A percentile compares a stretch with the other conserved stretches of the same genome.
phyloP scores from a whole-genome alignment of 805 yeast genomes.

The Nakazawaea laoshanensis region DNA sequence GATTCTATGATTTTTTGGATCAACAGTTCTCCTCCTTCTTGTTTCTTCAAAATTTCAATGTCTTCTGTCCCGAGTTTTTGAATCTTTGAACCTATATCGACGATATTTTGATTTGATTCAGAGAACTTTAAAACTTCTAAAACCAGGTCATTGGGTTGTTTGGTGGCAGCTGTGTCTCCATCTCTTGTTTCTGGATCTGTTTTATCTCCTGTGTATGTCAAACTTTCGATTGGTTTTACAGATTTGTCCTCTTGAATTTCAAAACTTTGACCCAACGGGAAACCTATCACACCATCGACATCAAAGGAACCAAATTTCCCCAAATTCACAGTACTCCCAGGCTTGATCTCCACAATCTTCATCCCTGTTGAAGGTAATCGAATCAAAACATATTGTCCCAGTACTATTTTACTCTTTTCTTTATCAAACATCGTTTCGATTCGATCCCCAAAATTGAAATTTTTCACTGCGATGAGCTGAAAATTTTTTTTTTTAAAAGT shows the following conservation, averaged over 20 bases:
- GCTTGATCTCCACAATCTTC: slow-evolving; percentile 60
- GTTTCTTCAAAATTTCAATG: slow-evolving; percentile 72
- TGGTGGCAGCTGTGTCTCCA: slow-evolving; percentile 24
- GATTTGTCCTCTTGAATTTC: slow-evolving; percentile 58
- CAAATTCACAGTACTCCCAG: slow-evolving; percentile 54
- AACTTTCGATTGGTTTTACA: slow-evolving; percentile 40
- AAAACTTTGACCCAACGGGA: slow-evolving; percentile 81
- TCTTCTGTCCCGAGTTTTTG: slow-evolving; percentile 75
- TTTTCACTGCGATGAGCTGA: slow-evolving; percentile 1
- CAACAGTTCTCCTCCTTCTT: slow-evolving; percentile 64
- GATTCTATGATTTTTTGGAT: slow-evolving; percentile 76
- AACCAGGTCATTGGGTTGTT: slow-evolving; percentile 16
- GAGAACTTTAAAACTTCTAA: slow-evolving; percentile 28
- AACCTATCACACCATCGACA: slow-evolving; percentile 70
- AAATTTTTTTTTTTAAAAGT: neutral
- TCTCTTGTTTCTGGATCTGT: slow-evolving; percentile 22
- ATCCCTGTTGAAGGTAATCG: slow-evolving; percentile 76
- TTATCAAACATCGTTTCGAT: slow-evolving; percentile 11
- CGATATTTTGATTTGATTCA: slow-evolving; percentile 55
- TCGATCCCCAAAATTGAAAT: neutral
- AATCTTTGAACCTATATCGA: slow-evolving; percentile 58
- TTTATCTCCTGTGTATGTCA: slow-evolving; percentile 21
- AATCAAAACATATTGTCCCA: slow-evolving; percentile 51
- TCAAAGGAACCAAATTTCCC: slow-evolving; percentile 90
- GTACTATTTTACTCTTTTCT: slow-evolving; percentile 27